Evolutionary conservation across 2,329 filamentous ascomycete genomes (phyloP).

Genomic region (Torrubiella hemipterigena): DNA sequence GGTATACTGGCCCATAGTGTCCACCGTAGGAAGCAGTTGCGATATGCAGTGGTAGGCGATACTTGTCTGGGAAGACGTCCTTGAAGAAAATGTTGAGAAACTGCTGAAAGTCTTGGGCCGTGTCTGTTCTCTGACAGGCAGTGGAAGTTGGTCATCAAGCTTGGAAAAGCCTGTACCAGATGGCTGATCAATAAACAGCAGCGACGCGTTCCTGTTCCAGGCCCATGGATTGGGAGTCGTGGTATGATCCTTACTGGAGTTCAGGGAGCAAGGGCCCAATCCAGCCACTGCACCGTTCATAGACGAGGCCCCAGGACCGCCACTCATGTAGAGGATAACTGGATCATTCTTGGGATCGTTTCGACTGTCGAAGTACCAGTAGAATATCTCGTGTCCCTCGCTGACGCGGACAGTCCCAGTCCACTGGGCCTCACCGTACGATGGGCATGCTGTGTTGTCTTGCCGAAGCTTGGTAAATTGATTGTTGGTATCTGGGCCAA

Average conservation of each 20-base stretch:
- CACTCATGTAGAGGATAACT: conserved; percentile 46
- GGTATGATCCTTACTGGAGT: conserved; percentile 31
- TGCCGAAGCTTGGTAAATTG: not conserved
- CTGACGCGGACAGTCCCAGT: conserved; percentile 6
- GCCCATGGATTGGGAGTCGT: conserved; percentile 42
- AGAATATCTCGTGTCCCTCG: conserved; percentile 6
- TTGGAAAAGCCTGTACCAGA: conserved; percentile 48
- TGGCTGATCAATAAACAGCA: conserved; percentile 34
- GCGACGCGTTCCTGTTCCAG: conserved; percentile 36
- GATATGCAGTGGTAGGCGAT: conserved; percentile 25
- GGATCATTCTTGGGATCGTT: conserved; percentile 15
- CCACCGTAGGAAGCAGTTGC: conserved; percentile 22
- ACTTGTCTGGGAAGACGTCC: conserved; percentile 26
- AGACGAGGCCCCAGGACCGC: conserved; percentile 42
- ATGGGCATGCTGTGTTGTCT: not conserved
- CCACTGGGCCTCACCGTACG: conserved; percentile 4
- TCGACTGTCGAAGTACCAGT: conserved; percentile 18
- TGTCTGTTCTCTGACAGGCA: conserved; percentile 8
- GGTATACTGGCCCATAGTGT: conserved; percentile 1
- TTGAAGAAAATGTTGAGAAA: conserved; percentile 33
- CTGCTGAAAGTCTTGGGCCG: conserved; percentile 29
- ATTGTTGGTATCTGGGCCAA: no score
- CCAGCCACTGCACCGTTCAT: conserved; percentile 39
- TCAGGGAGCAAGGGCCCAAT: conserved; percentile 41
- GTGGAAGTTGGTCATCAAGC: conserved; percentile 4